Evolutionary conservation across 352 stramenopile genomes (phyloP).

Genomic region (Globisporangium yorkense): DNA sequence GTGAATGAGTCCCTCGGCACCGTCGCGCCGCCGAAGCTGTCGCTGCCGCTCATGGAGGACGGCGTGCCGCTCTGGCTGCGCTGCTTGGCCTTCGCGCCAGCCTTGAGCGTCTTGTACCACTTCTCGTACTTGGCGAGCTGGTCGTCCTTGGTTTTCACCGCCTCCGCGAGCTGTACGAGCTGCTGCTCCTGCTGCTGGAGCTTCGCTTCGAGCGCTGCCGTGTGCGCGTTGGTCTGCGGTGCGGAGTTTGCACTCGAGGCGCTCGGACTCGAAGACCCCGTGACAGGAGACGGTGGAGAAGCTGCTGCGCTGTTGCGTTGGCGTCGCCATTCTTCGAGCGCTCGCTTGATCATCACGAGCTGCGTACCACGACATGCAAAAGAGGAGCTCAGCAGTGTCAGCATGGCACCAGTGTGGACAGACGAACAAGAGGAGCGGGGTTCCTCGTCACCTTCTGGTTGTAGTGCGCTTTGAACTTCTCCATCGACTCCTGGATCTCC

Average conservation of each 20-base stretch:
- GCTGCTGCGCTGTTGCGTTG: constrained; percentile 32
- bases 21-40: constrained; percentile 8
- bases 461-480: constrained; percentile 83
- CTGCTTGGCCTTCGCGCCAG: constrained; percentile 77
- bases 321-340: constrained; percentile 84
- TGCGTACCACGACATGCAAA: no score
- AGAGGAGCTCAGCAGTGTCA: background rate
- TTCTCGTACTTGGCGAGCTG: constrained; percentile 81
- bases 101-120: constrained; percentile 84
- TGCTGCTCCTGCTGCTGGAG: constrained; percentile 47
- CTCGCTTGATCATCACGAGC: constrained; percentile 86
- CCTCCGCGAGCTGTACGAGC: constrained; percentile 51
- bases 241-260: background rate
- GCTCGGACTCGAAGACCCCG: background rate
- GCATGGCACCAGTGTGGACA: background rate
- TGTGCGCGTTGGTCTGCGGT: constrained; percentile 2
- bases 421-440: background rate
- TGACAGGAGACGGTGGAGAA: background rate
- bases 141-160: constrained; percentile 49
- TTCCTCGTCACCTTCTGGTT: constrained; percentile 63
- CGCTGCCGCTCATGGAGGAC: constrained; percentile 25
- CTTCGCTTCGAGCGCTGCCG: constrained; percentile 22
- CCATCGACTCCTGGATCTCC: constrained; percentile 76
- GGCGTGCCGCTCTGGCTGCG: constrained; percentile 37
- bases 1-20: constrained; percentile 53